Base-by-base conservation (phyloP, 768 basidiomycete genomes). In the Terana coerulea region DNA sequence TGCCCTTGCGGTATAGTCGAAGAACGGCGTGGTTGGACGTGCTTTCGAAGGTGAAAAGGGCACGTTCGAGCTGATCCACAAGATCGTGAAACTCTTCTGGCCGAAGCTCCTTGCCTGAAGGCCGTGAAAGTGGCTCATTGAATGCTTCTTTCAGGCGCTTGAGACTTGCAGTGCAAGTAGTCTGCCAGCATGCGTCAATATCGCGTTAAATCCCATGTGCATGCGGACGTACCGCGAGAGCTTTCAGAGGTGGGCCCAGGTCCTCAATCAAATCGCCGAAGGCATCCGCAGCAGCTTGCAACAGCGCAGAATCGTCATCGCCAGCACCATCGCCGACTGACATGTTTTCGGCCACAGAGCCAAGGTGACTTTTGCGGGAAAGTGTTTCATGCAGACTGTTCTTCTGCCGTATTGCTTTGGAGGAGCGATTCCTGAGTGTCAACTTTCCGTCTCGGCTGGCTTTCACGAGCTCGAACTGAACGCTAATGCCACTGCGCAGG, bases 21-120 rank as follows among this genome's bases (percentile, higher is more conserved):
- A 93, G 64, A 15, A 95, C 78, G 0, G 92, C 91, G 53, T 88
- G 80, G 52, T 93, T 92, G 0, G 89, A 91, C 0, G 87, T 91
- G 59, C 80, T 83, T 59, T 91, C 90, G 62, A 93, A 92, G 14
- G 79, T 76, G 40, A 77, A 75, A 28, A 92, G 68, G 0, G 88
- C 87, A 3, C 76, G 75, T 53, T 88, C 82, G 17, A 92, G 85
- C 3, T 70, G 75, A 17, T 84, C 81, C 2, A 81, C 76, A 2
- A 91, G 73, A 30, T 80, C 74, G 12, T 75, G 66, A 53, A 90
- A 90, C 53, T 89, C 86, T 44, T 81, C 73, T 22, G 77, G 72
- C 51, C 76, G 64, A 46, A 78, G 70, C 19, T 68, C 65, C 39
- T 65, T 64, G 49, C 71, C 64, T 15, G 28, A 46, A 61, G 33